Evolutionary conservation across 2,329 filamentous ascomycete genomes (phyloP), one percentile per base, ranked within the genome.

Genomic region (Cytospora leucostoma): DNA sequence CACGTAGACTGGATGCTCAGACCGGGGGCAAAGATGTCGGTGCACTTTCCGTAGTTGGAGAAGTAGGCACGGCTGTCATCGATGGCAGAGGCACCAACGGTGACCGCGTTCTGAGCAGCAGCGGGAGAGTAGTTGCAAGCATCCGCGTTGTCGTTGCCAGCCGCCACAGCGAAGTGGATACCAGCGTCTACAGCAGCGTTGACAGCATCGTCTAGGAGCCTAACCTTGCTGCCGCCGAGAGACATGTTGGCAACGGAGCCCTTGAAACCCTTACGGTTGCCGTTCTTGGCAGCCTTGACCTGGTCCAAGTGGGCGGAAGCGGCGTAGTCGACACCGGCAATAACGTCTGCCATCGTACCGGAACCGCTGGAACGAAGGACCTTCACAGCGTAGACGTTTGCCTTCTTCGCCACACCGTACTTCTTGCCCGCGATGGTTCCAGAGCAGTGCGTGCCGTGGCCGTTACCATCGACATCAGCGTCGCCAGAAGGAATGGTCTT

Each of bases 1-100:
- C 95, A 99, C 77, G 95, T 98, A 69, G 95, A 99, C 72, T 92
- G 87, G 73, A 99, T 97, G 88, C 93, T 97, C 73, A 97, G 85
- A 74, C 95, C 95, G 66, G 95, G 95, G 68, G 93, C 95, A 74
- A 99, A 99, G 84, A 99, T 97, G 80, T 99, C 95, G 77, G 94
- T 97, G 87, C 95, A 99, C 85, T 94, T 95, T 78, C 95, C 95
- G 79, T 89, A 98, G 91, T 99, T 99, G 87, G 96, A 99, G 88
- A 99, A 99, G 87, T 98, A 99, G 69, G 95, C 95, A 80, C 95
- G 94, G 84, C 92, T 92, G 76, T 99, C 95, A 73, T 90, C 87
- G 65, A 99, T 87, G 71, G 92, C 95, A 53, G 93, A 96, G 70
- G 95, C 95, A 79, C 94, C 96, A 68, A 99, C 95, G 64, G 95